Evolutionary conservation across 139 green algal species (phyloP), one percentile per base, ranked within the genome.

Genomic region (Chlorella sp.): DNA sequence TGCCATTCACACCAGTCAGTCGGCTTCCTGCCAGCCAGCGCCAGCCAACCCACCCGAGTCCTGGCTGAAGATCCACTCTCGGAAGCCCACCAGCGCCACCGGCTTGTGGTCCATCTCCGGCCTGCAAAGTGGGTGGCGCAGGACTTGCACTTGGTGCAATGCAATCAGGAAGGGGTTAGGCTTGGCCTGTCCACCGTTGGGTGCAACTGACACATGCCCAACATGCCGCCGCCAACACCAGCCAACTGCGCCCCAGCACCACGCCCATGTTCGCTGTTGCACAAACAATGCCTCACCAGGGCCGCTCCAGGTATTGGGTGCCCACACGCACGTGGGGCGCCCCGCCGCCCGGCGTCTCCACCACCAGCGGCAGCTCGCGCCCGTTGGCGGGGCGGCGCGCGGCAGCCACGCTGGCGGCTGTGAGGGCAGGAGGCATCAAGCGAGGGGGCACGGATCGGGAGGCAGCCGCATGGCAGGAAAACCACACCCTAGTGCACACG

Each of bases 51-150:
- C 47, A 90, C 83, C 88, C 17, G 90, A 89, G 85, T 93, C 89
- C 86, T 94, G 90, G 28, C 82, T 91, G 88, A 95, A 96, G 70
- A 95, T 87, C 85, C 86, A 90, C 85, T 96, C 92, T 44, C 92
- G 90, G 85, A 95, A 94, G 39, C 93, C 92, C 44, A 96, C 89
- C 56, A 95, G 63, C 3, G 86, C 89, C 23, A 93, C 87, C 17
- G 91, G 88, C 67, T 82, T 81, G 56, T 86, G 26, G 21, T 51
- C 38, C 82, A 90, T 87, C n/a, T 87, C 55, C 23, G 86, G 86
- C 51, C 78, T 80, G 73, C 71, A 26, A 7, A 18, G 60, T 67
- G 60, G 4, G 60, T 18, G 60, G 7, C n/a, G n/a, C n/a, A n/a
- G n/a, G n/a, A n/a, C n/a, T n/a, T n/a, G n/a, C n/a, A n/a, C n/a